These are phyloP conservation scores for Dryadomyces quercivorus DNA, from an alignment of 2,329 filamentous ascomycete species.

Conservation along the genomic window DNA sequence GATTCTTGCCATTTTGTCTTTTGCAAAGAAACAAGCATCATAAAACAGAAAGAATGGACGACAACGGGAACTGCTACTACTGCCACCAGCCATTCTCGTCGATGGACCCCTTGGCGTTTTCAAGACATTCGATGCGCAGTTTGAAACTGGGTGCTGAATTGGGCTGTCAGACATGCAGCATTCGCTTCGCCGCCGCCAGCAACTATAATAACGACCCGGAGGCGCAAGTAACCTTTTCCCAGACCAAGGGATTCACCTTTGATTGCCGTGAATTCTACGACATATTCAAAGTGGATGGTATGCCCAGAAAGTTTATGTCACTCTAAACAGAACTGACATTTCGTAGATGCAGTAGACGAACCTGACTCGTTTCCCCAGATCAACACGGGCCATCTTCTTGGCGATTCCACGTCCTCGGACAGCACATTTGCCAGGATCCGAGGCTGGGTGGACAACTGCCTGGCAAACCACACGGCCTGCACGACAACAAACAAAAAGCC, in stretches of 20 bases:
- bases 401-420: not conserved
- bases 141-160: not conserved
- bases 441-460: not conserved
- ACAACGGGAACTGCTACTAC: not conserved
- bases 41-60: not conserved
- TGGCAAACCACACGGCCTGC: not conserved
- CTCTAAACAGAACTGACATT: not conserved
- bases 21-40: too few species aligned
- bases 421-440: not conserved
- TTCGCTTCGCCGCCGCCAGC: not conserved
- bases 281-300: not conserved
- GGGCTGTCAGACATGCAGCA: not conserved
- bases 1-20: too few species aligned
- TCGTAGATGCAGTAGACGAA: not conserved
- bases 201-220: not conserved
- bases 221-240: not conserved
- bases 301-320: not conserved
- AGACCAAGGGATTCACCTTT: not conserved
- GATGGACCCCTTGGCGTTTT: not conserved
- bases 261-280: not conserved
- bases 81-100: not conserved
- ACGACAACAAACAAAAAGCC: not conserved
- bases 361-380: not conserved
- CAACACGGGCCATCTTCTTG: not conserved
- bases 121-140: not conserved